Percentiles rank a stretch among this genome's conserved stretches.
phyloP scores from a whole-genome alignment of 176 grass and related monocot species.

The Olyra latifolia region DNA sequence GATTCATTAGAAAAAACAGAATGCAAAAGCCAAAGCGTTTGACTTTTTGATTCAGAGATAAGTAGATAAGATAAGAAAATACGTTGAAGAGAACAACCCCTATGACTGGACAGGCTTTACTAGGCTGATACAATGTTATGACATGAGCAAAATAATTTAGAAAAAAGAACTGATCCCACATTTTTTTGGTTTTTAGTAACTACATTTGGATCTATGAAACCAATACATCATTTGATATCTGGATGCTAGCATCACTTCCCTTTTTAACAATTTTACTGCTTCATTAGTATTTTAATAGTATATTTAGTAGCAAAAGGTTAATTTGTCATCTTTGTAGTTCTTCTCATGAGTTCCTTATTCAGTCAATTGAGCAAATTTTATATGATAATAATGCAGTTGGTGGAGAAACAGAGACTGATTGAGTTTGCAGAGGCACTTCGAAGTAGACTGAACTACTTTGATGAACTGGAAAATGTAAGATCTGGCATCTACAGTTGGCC shows the following conservation, averaged over 20 bases:
- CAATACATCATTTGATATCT: constrained; percentile 3
- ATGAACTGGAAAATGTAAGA: constrained; percentile 97
- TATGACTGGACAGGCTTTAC: not conserved
- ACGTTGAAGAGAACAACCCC: no score
- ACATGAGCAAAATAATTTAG: not conserved
- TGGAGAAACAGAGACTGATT: constrained; percentile 97
- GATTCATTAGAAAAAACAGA: no score
- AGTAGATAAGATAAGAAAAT: no score
- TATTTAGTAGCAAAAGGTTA: not conserved
- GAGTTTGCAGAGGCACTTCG: constrained; percentile 93
- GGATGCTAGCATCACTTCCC: not conserved
- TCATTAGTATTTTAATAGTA: not conserved
- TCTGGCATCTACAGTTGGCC: constrained; percentile 30
- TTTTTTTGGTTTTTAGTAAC: constrained; percentile 10
- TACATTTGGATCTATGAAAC: constrained; percentile 1
- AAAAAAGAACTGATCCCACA: not conserved
- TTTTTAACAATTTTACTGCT: not conserved
- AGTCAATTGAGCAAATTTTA: not conserved
- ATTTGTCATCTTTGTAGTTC: not conserved
- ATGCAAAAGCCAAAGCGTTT: no score
- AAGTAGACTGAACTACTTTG: constrained; percentile 90
- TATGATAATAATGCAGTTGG: constrained; percentile 52
- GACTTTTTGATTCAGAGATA: no score
- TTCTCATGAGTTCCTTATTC: not conserved
- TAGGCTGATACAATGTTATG: not conserved